Evolutionary conservation across 257 asterid species (phyloP).

Genomic region (Solanum clarkiae): DNA sequence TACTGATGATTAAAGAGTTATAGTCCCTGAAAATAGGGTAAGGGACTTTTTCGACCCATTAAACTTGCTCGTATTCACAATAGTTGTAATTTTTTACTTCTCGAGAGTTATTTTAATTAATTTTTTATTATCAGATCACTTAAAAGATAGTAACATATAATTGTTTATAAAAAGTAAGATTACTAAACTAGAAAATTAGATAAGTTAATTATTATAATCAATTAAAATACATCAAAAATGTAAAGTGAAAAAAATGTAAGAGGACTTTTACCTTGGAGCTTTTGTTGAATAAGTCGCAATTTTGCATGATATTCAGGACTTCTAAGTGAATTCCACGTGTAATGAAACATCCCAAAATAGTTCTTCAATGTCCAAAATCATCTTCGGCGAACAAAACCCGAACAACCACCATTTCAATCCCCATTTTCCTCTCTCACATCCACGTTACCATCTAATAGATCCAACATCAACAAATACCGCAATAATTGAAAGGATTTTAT

Average conservation of each 20-base stretch:
- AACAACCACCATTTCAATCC: no score
- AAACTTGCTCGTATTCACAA: no score
- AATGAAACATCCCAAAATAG: constrained; percentile 35
- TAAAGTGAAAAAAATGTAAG: neutral
- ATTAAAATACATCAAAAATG: neutral
- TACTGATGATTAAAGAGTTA: neutral
- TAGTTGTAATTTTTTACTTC: no score
- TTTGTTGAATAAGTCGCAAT: constrained; percentile 30
- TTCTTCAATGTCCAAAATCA: constrained; percentile 19
- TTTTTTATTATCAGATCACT: neutral
- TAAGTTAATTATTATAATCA: neutral
- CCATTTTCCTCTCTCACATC: no score
- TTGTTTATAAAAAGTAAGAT: neutral
- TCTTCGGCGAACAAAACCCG: no score
- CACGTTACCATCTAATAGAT: no score
- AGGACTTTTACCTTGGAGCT: constrained; percentile 36
- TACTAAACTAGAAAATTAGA: neutral
- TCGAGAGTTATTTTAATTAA: no score
- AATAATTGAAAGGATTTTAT: no score
- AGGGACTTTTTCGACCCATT: neutral
- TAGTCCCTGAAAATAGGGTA: neutral
- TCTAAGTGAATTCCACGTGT: constrained; percentile 29
- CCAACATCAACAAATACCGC: no score
- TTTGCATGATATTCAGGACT: constrained; percentile 23
- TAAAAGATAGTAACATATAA: neutral